Evolutionary conservation across 345 rosid genomes (phyloP).

Genomic region (Gossypium anomalum): DNA sequence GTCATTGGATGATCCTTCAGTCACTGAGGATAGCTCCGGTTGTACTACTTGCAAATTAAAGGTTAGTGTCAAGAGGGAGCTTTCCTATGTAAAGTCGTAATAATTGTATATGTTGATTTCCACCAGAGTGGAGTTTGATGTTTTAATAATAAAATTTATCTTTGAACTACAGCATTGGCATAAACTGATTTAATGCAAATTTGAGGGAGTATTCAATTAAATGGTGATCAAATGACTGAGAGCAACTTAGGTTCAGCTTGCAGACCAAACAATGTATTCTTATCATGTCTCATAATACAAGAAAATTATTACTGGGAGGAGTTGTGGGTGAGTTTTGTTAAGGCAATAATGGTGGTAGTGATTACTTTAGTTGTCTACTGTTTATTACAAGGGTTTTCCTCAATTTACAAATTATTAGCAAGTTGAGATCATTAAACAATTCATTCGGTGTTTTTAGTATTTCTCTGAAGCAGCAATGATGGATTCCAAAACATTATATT

Average conservation of each 20-base stretch:
- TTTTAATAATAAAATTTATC: background rate
- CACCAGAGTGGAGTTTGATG: constrained; percentile 2
- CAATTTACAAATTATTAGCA: background rate
- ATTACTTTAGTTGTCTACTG: no score
- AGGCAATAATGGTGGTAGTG: background rate
- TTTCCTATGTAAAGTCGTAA: background rate
- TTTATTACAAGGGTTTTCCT: no score
- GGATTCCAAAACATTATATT: background rate
- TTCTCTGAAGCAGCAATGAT: background rate
- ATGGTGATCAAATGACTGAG: background rate
- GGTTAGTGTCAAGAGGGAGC: constrained; percentile 39
- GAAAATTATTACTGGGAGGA: background rate
- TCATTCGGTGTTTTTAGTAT: background rate
- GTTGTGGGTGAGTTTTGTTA: background rate
- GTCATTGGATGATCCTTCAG: constrained; percentile 30
- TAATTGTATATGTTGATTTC: constrained; percentile 2
- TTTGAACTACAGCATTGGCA: background rate
- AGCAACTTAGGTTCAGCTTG: constrained; percentile 8
- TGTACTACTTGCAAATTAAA: constrained; percentile 57
- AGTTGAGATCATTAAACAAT: background rate
- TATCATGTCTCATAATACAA: background rate
- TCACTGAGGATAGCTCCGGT: constrained; percentile 36
- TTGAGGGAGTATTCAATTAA: background rate
- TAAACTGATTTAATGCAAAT: constrained; percentile 5
- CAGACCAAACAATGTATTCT: background rate